Evolutionary conservation across 2,329 filamentous ascomycete species (phyloP).

Genomic region (Pseudocercospora fuligena): DNA sequence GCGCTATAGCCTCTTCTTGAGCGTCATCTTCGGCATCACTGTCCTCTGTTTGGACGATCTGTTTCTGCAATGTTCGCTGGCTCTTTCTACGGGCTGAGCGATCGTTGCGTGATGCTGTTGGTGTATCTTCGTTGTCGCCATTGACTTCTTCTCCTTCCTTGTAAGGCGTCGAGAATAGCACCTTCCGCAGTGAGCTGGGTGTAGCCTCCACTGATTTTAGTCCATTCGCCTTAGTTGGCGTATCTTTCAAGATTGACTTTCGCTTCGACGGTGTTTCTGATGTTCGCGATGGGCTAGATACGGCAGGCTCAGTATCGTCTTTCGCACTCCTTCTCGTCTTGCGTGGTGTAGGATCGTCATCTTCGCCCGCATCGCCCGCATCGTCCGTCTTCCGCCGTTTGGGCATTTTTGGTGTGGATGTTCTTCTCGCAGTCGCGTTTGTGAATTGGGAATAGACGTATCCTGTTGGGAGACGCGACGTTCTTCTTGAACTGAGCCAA

Average conservation of each 20-base stretch:
- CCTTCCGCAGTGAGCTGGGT: constrained; percentile 51
- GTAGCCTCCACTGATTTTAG: constrained; percentile 40
- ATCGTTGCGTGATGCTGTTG: constrained; percentile 72
- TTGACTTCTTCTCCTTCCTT: constrained; percentile 42
- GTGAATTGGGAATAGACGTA: no score
- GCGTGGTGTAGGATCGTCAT: constrained; percentile 33
- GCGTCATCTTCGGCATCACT: constrained; percentile 70
- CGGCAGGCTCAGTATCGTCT: constrained; percentile 15
- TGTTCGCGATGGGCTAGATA: constrained; percentile 22
- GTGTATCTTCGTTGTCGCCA: constrained; percentile 49
- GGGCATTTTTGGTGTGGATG: constrained; percentile 27
- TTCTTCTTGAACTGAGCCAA: not conserved
- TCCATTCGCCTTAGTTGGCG: constrained; percentile 35
- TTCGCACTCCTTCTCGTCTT: constrained; percentile 30
- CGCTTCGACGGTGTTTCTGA: constrained; percentile 39
- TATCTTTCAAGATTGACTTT: constrained; percentile 41
- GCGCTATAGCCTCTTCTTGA: constrained; percentile 46
- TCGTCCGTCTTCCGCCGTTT: constrained; percentile 31
- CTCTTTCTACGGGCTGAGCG: constrained; percentile 87
- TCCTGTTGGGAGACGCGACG: constrained; percentile 22
- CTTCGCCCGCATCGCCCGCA: constrained; percentile 18
- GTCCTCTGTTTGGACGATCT: constrained; percentile 65
- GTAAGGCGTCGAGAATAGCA: constrained; percentile 53
- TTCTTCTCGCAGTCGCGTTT: constrained; percentile 7
- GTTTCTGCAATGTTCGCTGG: constrained; percentile 74